These are phyloP conservation scores for Entomophthora muscae DNA, from an alignment of 371 early-diverging fungal genomes.

Conservation along the genomic window DNA sequence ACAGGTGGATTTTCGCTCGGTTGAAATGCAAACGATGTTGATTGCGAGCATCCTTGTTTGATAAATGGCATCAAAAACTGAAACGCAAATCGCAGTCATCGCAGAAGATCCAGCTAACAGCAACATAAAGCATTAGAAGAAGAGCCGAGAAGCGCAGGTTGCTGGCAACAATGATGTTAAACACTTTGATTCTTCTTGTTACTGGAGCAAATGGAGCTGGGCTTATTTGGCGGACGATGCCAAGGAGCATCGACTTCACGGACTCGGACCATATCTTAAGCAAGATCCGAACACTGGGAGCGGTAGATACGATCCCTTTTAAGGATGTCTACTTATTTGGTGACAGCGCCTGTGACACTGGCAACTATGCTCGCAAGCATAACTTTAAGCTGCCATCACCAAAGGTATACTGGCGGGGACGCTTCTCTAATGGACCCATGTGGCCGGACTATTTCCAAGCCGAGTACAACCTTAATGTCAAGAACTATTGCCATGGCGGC, in stretches of 20 bases:
- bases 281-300: no score
- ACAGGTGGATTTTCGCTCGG: no score
- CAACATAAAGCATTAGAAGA: no score
- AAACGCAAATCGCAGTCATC: no score
- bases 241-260: background rate
- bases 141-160: no score
- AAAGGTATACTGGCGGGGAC: conserved; percentile 12
- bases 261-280: background rate
- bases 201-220: background rate
- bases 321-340: conserved; percentile 5
- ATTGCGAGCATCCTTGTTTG: no score
- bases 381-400: background rate
- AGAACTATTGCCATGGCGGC: background rate
- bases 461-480: background rate
- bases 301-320: no score
- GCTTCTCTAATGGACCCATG: conserved; percentile 17
- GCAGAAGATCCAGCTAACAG: no score
- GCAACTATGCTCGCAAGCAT: background rate
- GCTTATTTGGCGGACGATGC: background rate
- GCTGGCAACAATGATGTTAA: no score
- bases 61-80: no score
- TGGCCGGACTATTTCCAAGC: conserved; percentile 13
- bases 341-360: conserved; percentile 9
- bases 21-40: no score
- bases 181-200: no score